Evolutionary conservation across 1,139 yeast species (phyloP).

Genomic region (Sugiyamaella sp.): DNA sequence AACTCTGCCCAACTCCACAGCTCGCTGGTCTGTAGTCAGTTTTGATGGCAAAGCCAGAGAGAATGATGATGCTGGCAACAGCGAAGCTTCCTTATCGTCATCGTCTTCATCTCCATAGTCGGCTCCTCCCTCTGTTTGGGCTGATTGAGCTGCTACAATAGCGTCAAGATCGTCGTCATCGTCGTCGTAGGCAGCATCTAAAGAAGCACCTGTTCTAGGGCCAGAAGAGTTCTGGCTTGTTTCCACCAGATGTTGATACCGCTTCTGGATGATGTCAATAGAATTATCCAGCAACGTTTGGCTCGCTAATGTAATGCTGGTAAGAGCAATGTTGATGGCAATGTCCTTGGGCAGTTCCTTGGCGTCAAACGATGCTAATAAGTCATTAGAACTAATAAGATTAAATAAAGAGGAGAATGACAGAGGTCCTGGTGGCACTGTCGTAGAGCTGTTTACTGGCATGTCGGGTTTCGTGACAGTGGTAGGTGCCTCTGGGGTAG

Average conservation of each 20-base stretch:
- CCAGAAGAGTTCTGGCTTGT: constrained; percentile 28
- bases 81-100: constrained; percentile 28
- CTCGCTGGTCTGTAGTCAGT: constrained; percentile 32
- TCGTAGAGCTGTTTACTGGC: constrained; percentile 32
- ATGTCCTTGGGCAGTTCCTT: constrained; percentile 66
- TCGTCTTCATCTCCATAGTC: constrained; percentile 29
- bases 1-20: constrained; percentile 34
- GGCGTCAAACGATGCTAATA: constrained; percentile 67
- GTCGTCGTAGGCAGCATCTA: constrained; percentile 33
- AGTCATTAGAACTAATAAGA: constrained; percentile 63
- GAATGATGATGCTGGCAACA: constrained; percentile 46
- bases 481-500: neutral
- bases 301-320: constrained; percentile 61
- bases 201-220: constrained; percentile 27
- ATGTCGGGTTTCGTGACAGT: constrained; percentile 9
- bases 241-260: constrained; percentile 53
- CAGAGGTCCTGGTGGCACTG: constrained; percentile 38
- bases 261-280: constrained; percentile 63
- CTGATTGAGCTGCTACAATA: constrained; percentile 23
- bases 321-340: constrained; percentile 64
- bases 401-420: constrained; percentile 52
- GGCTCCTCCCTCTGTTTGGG: constrained; percentile 34
- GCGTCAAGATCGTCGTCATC: constrained; percentile 32
- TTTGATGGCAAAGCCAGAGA: constrained; percentile 58
- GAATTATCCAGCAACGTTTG: constrained; percentile 63